These are phyloP conservation scores for Lentinula aciculospora DNA, from an alignment of 768 basidiomycete species.

Conservation along the genomic window DNA sequence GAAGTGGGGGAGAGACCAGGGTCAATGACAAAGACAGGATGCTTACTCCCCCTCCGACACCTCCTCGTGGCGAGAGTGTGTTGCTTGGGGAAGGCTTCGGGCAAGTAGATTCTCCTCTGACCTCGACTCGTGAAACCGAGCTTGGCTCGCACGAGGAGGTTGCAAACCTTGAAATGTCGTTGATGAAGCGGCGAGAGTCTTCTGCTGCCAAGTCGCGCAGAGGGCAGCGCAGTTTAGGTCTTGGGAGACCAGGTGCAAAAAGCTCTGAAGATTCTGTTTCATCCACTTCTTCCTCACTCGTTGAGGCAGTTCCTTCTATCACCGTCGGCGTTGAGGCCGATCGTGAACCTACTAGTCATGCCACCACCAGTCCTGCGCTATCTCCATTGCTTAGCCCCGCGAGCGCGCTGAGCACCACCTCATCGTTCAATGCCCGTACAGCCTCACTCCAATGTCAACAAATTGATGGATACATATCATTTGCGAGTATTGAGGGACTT, in stretches of 20 bases:
- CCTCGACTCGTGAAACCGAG: background rate
- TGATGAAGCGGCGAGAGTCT: background rate
- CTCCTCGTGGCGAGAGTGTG: background rate
- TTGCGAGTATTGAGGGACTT: background rate
- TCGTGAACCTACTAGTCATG: background rate
- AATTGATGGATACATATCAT: constrained; percentile 2
- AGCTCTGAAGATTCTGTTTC: background rate
- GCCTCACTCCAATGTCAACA: background rate
- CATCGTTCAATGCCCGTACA: constrained; percentile 6
- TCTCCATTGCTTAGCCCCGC: background rate
- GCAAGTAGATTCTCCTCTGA: background rate
- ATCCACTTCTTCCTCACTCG: background rate
- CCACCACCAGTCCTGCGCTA: background rate
- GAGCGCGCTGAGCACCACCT: background rate
- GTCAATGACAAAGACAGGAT: background rate
- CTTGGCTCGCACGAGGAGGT: background rate
- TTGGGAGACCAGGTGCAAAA: background rate
- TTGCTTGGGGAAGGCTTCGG: background rate
- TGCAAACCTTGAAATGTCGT: background rate
- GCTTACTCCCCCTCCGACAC: constrained; percentile 2
- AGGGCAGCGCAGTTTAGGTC: background rate
- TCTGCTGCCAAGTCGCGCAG: background rate
- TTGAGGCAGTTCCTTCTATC: background rate
- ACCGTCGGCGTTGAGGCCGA: background rate
- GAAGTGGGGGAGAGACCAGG: too few relatives aligned